Base-by-base conservation (phyloP, 1,139 yeast species). In the Scheffersomyces segobiensis region DNA sequence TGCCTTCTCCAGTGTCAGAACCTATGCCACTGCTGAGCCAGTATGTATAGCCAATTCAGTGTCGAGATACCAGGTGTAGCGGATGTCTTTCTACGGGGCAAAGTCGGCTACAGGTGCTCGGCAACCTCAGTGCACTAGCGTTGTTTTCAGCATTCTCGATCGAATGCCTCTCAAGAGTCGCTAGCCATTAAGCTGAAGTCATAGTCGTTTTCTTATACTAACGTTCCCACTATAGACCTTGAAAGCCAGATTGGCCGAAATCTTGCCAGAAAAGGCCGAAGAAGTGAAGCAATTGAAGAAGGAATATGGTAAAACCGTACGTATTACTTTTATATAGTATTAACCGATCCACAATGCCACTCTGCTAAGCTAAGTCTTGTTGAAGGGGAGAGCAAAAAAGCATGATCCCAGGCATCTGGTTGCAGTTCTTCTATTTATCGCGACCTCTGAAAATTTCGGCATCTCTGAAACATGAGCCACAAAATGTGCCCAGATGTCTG, bases 241-340 rank as follows among this genome's bases (percentile, higher is more conserved):
- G 69, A 93, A 93, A 79, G 96, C 93, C 80, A 88, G 96, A 75
- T 93, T 95, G 76, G 96, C 93, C 58, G 97, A 92, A 75, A 84
- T 91, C 68, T 86, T 93, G 75, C 99, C 99, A 67, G 92, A 85
- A 71, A 91, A 91, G 83, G 91, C 90, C 65, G 98, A 92, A 76
- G 91, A 92, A 81, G 89, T 93, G 77, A 93, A 92, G 83, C 87
- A 88, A 71, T 87, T 93, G 74, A 91, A 93, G 79, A 84, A 90
- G 76, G 95, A 91, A 71, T 84, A 93, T 76, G 98, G 98, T 72
- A 85, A 88, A 76, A 88, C 96, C 71, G 95, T 77, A 75, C 67
- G 82, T 78, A 73, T 61, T 6, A 10, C 48, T 22, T 49, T n/a
- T 32, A 12, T 32, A 32, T 32, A 32, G 17, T 32, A 8, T 32